Conservation (phyloP, 2,329 filamentous ascomycete genomes). For the Paramyrothecium sp. region DNA sequence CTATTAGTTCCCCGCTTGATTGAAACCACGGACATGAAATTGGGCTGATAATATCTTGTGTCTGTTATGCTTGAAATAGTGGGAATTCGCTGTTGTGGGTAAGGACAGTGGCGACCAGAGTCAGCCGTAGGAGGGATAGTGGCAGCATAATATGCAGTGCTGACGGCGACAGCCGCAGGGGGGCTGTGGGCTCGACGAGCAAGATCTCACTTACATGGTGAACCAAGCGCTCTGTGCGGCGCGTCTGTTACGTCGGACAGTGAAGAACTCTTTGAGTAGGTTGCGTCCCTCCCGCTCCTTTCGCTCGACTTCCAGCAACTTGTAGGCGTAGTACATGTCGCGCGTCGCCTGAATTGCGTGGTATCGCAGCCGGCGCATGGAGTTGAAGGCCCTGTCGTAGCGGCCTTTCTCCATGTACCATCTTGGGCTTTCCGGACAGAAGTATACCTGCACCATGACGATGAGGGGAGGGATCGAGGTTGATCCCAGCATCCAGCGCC, state of each 20-base stretch:
- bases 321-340: slow-evolving; percentile 50
- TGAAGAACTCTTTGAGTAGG: slow-evolving; percentile 34
- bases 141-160: no score
- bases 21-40: background rate
- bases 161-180: background rate
- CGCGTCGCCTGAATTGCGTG: slow-evolving; percentile 46
- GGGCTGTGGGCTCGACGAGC: no score
- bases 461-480: slow-evolving; percentile 53
- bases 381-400: slow-evolving; percentile 40
- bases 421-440: slow-evolving; percentile 50
- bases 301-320: slow-evolving; percentile 29
- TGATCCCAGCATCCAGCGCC: slow-evolving; percentile 44
- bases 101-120: no score
- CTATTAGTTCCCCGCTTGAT: slow-evolving; percentile 1
- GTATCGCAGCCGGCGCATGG: slow-evolving; percentile 44
- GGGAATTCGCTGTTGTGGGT: no score
- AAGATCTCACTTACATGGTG: slow-evolving; percentile 23
- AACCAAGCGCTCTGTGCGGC: slow-evolving; percentile 35
- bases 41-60: background rate
- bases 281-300: slow-evolving; percentile 23
- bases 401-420: slow-evolving; percentile 48
- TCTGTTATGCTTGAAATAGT: background rate
- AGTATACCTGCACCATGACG: slow-evolving; percentile 49
- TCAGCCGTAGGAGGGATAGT: no score
- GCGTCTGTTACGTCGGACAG: slow-evolving; percentile 31